Percentiles rank a stretch among this genome's conserved stretches.
Conservation (phyloP, 108 stramenopile species). For the Skeletonema potamos region DNA sequence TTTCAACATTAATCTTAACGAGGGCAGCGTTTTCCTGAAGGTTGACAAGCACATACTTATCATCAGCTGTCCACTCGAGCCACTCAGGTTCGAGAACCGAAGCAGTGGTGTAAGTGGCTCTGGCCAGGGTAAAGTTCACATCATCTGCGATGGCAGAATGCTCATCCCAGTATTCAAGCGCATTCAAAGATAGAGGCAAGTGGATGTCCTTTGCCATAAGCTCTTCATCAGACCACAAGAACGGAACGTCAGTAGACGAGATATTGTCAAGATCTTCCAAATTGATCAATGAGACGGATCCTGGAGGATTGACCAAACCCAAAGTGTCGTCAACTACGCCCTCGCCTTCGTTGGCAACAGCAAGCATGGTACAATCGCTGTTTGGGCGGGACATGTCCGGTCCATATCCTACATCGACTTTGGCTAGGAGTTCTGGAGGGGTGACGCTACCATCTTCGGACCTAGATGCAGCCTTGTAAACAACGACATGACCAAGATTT, state of each 20-base stretch:
- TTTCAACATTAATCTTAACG: slow-evolving; percentile 37
- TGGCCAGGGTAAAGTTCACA: slow-evolving; percentile 16
- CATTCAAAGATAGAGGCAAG: slow-evolving; percentile 43
- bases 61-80: slow-evolving; percentile 43
- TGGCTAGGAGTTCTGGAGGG: slow-evolving; percentile 19
- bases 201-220: slow-evolving; percentile 35
- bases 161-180: slow-evolving; percentile 51
- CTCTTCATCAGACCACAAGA: slow-evolving; percentile 44
- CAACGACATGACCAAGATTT: slow-evolving; percentile 24
- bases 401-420: slow-evolving; percentile 36
- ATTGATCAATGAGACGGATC: slow-evolving; percentile 14
- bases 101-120: slow-evolving; percentile 39
- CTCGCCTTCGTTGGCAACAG: slow-evolving; percentile 56
- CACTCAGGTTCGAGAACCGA: slow-evolving; percentile 49
- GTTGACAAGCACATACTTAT: slow-evolving; percentile 42
- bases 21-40: slow-evolving; percentile 60
- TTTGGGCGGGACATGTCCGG: slow-evolving; percentile 34
- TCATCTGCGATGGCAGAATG: slow-evolving; percentile 33
- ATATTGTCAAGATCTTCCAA: slow-evolving; percentile 10
- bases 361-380: slow-evolving; percentile 41
- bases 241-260: slow-evolving; percentile 11
- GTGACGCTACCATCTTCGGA: neutral
- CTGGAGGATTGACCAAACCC: slow-evolving; percentile 30
- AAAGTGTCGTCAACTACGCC: slow-evolving; percentile 21
- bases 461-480: slow-evolving; percentile 29